Percentiles rank a stretch among this genome's conserved stretches.
Conservation (phyloP, 345 rosid genomes). For the Eutrema japonicum region DNA sequence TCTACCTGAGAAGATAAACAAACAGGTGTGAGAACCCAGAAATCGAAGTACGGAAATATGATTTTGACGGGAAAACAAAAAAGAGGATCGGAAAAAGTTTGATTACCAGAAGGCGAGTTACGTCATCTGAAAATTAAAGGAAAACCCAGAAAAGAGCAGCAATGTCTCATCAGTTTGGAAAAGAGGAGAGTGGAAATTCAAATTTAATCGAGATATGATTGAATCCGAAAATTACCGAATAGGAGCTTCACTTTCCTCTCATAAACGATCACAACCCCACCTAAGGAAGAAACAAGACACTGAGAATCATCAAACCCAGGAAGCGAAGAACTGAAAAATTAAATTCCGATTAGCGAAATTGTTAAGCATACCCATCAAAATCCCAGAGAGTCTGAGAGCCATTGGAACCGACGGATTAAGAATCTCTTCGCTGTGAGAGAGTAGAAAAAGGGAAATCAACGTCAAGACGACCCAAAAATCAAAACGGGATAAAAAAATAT, state of each 20-base stretch:
- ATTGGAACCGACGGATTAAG: slow-evolving; percentile 86
- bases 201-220: neutral
- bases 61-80: neutral
- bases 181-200: neutral
- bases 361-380: slow-evolving; percentile 73
- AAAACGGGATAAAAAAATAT: neutral
- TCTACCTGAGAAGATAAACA: slow-evolving; percentile 56
- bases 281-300: slow-evolving; percentile 42
- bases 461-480: slow-evolving; percentile 4
- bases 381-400: slow-evolving; percentile 92
- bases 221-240: slow-evolving; percentile 53
- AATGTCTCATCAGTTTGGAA: slow-evolving; percentile 10
- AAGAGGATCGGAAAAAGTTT: slow-evolving; percentile 4
- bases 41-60: neutral
- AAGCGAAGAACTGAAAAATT: neutral
- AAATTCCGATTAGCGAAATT: neutral
- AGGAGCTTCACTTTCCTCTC: slow-evolving; percentile 89
- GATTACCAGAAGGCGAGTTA: slow-evolving; percentile 73
- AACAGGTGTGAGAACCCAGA: slow-evolving; percentile 7
- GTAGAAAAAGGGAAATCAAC: slow-evolving; percentile 9
- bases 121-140: slow-evolving; percentile 64
- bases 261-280: slow-evolving; percentile 94
- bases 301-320: slow-evolving; percentile 25
- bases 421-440: slow-evolving; percentile 76
- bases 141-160: slow-evolving; percentile 15